Conservation (phyloP, 1,139 yeast genomes). For the Yamadazyma mexicana region DNA sequence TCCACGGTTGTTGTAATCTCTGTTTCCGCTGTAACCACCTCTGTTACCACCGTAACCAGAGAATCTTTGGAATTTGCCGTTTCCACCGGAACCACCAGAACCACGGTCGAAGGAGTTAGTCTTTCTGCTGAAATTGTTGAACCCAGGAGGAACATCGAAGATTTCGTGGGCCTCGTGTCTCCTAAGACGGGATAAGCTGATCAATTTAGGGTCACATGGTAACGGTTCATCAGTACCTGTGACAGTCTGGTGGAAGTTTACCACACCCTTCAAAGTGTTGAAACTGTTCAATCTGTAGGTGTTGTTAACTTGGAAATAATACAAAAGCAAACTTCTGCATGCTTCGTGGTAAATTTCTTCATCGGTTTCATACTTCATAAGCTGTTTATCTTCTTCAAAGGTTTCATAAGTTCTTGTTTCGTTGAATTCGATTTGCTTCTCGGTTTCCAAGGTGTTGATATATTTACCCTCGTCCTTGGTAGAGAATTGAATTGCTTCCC, state of each 20-base stretch:
- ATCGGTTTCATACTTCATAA: constrained; percentile 9
- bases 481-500: constrained; percentile 59
- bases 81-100: constrained; percentile 7
- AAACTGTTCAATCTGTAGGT: constrained; percentile 24
- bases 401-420: constrained; percentile 23
- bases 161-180: constrained; percentile 19
- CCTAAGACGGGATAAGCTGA: constrained; percentile 8
- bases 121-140: constrained; percentile 5
- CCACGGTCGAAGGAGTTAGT: constrained; percentile 6
- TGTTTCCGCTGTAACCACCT: neutral
- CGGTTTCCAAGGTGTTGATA: constrained; percentile 38
- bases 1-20: neutral
- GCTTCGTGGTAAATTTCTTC: constrained; percentile 16
- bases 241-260: constrained; percentile 9
- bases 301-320: constrained; percentile 29
- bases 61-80: constrained; percentile 1
- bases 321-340: constrained; percentile 29
- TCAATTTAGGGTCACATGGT: constrained; percentile 1
- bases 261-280: constrained; percentile 10
- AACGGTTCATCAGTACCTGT: constrained; percentile 2
- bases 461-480: constrained; percentile 49
- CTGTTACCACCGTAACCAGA: constrained; percentile 2
- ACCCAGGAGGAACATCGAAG: constrained; percentile 23
- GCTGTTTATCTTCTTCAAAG: constrained; percentile 13
- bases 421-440: constrained; percentile 52